These are phyloP conservation scores for Aspergillus niger DNA, from an alignment of 2,329 filamentous ascomycete genomes.

Conservation along the genomic window DNA sequence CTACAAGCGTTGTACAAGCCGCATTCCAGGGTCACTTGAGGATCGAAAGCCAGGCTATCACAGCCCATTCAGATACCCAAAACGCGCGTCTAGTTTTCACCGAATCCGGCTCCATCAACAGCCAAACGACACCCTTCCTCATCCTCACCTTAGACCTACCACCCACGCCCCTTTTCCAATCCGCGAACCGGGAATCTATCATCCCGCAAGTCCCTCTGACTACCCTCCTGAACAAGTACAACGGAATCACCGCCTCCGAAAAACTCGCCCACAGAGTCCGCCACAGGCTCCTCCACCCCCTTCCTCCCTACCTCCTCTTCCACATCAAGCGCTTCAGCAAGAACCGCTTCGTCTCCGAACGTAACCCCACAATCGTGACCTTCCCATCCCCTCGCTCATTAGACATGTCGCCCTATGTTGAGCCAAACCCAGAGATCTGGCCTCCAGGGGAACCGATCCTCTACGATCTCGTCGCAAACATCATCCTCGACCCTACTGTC, in stretches of 20 bases:
- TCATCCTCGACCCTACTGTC: constrained; percentile 58
- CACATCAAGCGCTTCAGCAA: constrained; percentile 96
- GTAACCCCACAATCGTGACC: constrained; percentile 97
- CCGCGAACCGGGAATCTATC: constrained; percentile 91
- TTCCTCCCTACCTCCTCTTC: constrained; percentile 88
- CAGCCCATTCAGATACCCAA: constrained; percentile 77
- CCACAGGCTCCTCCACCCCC: constrained; percentile 84
- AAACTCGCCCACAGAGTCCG: constrained; percentile 84
- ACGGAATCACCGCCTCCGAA: constrained; percentile 83
- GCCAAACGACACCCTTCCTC: constrained; percentile 77
- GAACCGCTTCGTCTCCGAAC: constrained; percentile 95
- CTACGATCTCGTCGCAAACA: constrained; percentile 95
- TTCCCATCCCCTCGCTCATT: constrained; percentile 82
- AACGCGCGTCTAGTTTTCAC: constrained; percentile 90
- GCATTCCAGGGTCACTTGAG: constrained; percentile 92
- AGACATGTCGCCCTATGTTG: constrained; percentile 86
- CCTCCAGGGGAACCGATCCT: constrained; percentile 78
- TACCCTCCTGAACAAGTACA: constrained; percentile 86
- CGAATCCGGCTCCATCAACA: constrained; percentile 79
- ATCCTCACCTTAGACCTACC: constrained; percentile 93
- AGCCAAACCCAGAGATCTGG: constrained; percentile 74
- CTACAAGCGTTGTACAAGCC: constrained; percentile 77
- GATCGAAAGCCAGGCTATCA: constrained; percentile 91
- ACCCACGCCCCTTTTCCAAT: constrained; percentile 89
- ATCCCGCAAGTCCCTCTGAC: constrained; percentile 78